Conservation (phyloP, 495 filamentous ascomycete genomes). For the Aspergillus bridgeri region DNA sequence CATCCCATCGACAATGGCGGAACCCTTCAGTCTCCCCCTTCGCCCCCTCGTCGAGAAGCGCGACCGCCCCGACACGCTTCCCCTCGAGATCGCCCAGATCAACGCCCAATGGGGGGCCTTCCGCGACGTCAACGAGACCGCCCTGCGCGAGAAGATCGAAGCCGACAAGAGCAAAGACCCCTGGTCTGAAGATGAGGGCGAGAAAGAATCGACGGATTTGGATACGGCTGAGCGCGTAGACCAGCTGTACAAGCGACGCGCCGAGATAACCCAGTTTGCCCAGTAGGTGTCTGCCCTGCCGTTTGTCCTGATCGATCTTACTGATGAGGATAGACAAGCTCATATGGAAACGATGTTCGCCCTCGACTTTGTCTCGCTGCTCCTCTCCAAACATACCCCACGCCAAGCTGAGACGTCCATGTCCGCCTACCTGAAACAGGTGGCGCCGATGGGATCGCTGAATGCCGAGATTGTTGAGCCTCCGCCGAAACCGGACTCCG, state of each 20-base stretch:
- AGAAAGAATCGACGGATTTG: conserved; percentile 26
- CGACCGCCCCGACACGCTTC: conserved; percentile 56
- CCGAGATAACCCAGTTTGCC: conserved; percentile 44
- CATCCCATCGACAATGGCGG: conserved; percentile 29
- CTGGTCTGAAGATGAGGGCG: conserved; percentile 32
- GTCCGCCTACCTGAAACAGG: conserved; percentile 61
- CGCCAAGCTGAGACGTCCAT: conserved; percentile 65
- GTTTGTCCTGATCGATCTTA: background rate
- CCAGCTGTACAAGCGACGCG: conserved; percentile 41
- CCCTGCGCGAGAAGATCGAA: conserved; percentile 57
- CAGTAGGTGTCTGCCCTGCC: conserved; percentile 24
- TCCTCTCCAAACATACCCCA: conserved; percentile 73
- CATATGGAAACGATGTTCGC: conserved; percentile 62
- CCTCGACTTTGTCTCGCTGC: conserved; percentile 80
- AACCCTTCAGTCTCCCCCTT: conserved; percentile 60
- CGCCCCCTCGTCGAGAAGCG: conserved; percentile 55
- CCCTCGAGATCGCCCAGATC: conserved; percentile 71
- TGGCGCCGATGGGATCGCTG: conserved; percentile 69
- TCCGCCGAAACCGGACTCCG: conserved; percentile 49
- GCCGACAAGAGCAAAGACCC: conserved; percentile 43
- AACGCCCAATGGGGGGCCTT: conserved; percentile 73
- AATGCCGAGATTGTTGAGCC: conserved; percentile 67
- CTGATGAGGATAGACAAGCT: conserved; percentile 48
- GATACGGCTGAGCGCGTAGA: conserved; percentile 40
- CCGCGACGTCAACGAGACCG: conserved; percentile 60